Evolutionary conservation across 2,329 filamentous ascomycete species (phyloP), one percentile per base, ranked within the genome.

Genomic region (Aspergillus quadrilineatus): DNA sequence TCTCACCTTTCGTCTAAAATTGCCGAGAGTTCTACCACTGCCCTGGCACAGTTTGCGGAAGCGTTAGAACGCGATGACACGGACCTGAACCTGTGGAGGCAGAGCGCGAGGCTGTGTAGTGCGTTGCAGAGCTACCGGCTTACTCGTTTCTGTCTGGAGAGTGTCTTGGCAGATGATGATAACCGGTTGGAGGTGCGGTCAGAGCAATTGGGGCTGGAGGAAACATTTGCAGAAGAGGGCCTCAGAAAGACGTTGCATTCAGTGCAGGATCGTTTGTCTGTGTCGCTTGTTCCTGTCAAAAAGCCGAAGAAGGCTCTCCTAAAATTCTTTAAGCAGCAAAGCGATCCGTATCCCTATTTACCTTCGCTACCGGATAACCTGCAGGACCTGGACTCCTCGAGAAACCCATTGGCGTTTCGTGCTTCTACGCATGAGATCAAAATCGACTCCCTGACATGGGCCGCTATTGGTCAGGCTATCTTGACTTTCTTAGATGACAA

Each of bases 21-120:
- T 32, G 66, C 68, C n/a, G 71, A 74, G 6, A 68, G 74, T 26
- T 75, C 77, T 1, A 69, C 62, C 26, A 64, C 71, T 22, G 78
- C 80, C 10, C 67, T 87, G 15, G 66, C 73, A 39, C 79, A 80
- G 57, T 87, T 87, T 60, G 82, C 83, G 3, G 79, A 85, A 61
- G 85, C 85, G 1, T 71, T 88, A 55, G 84, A 87, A 66, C 82
- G 85, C 54, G 85, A 88, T 67, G 85, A 87, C 58, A 80, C 81
- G 4, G 85, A 88, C 64, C 70, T 86, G 39, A 84, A 87, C 64
- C 72, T 87, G 22, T 88, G 85, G 85, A 77, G 85, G 57, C 81
- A 83, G 60, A 79, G 82, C 22, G 81, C 83, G 17, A 80, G 83
- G 15, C 79, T 88, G 2, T 80, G 82, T 9, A 77, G 79, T 51